phyloP scores from a whole-genome alignment of 2,329 filamentous ascomycete species.

The Penicillium sp. region DNA sequence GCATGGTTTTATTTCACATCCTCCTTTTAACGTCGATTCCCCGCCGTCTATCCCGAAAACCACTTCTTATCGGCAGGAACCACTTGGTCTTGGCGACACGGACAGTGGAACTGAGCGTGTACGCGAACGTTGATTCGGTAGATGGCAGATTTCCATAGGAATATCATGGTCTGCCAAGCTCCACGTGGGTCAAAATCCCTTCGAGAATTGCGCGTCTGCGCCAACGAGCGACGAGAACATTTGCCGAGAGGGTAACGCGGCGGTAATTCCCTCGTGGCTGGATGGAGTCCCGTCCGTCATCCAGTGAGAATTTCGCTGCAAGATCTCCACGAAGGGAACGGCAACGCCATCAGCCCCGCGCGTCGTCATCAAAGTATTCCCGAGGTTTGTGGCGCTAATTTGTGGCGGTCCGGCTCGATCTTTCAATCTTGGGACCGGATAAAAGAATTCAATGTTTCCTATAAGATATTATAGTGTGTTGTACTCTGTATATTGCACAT shows the following conservation, averaged over 20 bases:
- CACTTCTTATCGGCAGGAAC: background rate
- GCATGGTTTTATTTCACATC: background rate
- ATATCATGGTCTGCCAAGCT: slow-evolving; percentile 1
- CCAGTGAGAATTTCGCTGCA: background rate
- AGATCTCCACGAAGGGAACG: background rate
- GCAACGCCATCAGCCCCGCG: background rate
- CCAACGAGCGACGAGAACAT: background rate
- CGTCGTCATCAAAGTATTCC: background rate
- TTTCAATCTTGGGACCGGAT: background rate
- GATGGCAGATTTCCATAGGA: background rate
- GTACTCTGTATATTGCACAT: too few species aligned
- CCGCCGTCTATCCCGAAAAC: background rate
- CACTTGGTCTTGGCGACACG: background rate
- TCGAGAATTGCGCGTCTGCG: background rate
- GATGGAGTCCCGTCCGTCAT: background rate
- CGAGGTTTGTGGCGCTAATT: background rate
- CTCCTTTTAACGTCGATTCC: background rate
- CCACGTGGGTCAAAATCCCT: background rate
- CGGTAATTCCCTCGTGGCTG: background rate
- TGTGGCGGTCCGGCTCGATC: background rate
- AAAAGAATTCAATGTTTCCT: background rate
- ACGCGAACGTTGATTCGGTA: slow-evolving; percentile 5
- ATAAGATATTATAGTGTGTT: background rate
- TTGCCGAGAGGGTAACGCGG: background rate
- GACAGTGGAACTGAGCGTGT: background rate